These are phyloP conservation scores for Cydonia oblonga DNA, from an alignment of 331 rosid genomes.

Conservation along the genomic window DNA sequence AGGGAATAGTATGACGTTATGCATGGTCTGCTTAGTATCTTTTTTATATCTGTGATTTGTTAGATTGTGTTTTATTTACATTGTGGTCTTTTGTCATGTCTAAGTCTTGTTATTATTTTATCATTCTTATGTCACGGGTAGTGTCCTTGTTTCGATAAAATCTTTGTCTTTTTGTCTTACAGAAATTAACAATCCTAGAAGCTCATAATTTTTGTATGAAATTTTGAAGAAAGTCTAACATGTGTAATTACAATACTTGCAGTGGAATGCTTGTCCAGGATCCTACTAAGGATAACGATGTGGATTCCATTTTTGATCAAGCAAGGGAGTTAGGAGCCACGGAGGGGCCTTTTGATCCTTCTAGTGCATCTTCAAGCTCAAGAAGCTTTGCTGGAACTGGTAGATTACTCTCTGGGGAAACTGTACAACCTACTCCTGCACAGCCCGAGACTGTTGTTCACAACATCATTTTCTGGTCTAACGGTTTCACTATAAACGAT, in stretches of 20 bases:
- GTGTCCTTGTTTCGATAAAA: not conserved
- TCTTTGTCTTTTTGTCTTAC: not conserved
- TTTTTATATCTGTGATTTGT: not conserved
- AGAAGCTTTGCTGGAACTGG: slow-evolving; percentile 87
- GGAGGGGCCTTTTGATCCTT: slow-evolving; percentile 68
- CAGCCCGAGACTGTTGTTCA: slow-evolving; percentile 77
- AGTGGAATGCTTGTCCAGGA: slow-evolving; percentile 99
- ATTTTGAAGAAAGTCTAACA: not conserved
- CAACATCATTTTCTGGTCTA: slow-evolving; percentile 87
- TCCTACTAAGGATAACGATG: slow-evolving; percentile 79
- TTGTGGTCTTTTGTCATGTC: no score
- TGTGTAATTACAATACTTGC: slow-evolving; percentile 20
- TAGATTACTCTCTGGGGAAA: slow-evolving; percentile 81
- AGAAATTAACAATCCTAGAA: not conserved
- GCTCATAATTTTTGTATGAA: slow-evolving; percentile 2
- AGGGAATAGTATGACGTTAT: not conserved
- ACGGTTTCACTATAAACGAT: slow-evolving; percentile 84
- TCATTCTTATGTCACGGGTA: no score
- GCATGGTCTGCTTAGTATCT: not conserved
- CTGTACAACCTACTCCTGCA: slow-evolving; percentile 53
- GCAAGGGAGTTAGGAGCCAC: slow-evolving; percentile 88
- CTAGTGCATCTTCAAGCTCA: slow-evolving; percentile 66
- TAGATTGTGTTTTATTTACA: not conserved
- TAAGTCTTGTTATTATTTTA: no score
- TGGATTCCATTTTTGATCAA: slow-evolving; percentile 77